These are phyloP conservation scores for Pyrus communis DNA, from an alignment of 306 rosid genomes.

Conservation along the genomic window DNA sequence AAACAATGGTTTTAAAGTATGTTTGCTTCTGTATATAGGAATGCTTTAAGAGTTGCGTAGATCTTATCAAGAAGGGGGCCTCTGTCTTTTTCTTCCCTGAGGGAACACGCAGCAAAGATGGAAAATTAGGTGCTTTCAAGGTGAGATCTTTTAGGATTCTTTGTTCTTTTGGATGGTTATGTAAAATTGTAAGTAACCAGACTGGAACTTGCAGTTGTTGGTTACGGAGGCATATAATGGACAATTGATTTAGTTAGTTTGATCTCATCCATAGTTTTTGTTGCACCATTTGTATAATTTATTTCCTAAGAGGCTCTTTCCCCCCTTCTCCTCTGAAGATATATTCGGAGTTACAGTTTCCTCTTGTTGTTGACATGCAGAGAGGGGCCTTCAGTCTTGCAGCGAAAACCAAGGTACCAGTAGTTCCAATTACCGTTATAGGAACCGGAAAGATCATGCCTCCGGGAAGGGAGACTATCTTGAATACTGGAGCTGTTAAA, in stretches of 20 bases:
- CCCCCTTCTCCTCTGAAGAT: neutral
- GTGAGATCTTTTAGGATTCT: conserved; percentile 32
- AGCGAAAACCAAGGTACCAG: conserved; percentile 60
- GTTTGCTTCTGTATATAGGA: conserved; percentile 43
- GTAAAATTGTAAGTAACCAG: neutral
- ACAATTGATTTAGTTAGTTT: no score
- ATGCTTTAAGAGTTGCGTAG: conserved; percentile 74
- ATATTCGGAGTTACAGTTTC: neutral
- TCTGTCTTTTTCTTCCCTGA: conserved; percentile 94
- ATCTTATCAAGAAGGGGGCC: conserved; percentile 71
- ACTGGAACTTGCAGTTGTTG: neutral
- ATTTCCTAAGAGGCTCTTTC: neutral
- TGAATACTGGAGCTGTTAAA: conserved; percentile 64
- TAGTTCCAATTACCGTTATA: conserved; percentile 78
- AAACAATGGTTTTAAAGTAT: conserved; percentile 6
- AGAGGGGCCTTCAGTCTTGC: conserved; percentile 98
- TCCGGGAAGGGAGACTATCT: conserved; percentile 63
- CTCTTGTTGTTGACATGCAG: conserved; percentile 36
- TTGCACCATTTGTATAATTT: neutral
- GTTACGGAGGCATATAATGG: neutral
- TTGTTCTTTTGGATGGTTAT: conserved; percentile 13
- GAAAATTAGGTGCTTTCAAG: conserved; percentile 79
- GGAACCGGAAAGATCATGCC: conserved; percentile 97
- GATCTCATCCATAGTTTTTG: no score
- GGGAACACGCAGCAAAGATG: conserved; percentile 91